Evolutionary conservation across 2,329 filamentous ascomycete species (phyloP).

Genomic region (Whalleya microplaca): DNA sequence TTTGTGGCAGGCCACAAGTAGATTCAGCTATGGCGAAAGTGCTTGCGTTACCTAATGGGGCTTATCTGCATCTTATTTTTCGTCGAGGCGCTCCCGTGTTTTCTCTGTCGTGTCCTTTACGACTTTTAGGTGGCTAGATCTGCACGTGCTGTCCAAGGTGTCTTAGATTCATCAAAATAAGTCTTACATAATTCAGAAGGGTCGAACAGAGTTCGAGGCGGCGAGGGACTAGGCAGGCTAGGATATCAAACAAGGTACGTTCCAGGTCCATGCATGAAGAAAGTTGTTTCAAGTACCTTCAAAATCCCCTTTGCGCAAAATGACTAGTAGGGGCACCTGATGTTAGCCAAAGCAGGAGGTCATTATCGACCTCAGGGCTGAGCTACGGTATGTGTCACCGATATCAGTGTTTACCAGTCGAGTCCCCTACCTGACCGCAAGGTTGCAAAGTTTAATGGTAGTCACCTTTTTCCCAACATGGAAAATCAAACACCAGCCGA

Average conservation of each 20-base stretch:
- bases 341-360: not conserved
- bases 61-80: not conserved
- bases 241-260: not conserved
- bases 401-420: not conserved
- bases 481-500: not conserved
- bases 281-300: constrained; percentile 19
- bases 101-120: not conserved
- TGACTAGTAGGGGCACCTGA: not conserved
- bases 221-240: not conserved
- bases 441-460: not conserved
- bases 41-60: not conserved
- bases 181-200: not conserved
- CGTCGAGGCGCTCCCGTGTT: not conserved
- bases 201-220: not conserved
- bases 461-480: not conserved
- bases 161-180: not conserved
- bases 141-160: not conserved
- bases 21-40: not conserved
- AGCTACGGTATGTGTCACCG: not conserved
- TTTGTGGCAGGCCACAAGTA: no score
- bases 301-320: not conserved
- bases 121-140: not conserved
- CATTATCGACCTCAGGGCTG: not conserved
- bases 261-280: not conserved
- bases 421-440: not conserved